Evolutionary conservation across 176 grass and related monocot species (phyloP).

Genomic region (Puccinellia tenuiflora): DNA sequence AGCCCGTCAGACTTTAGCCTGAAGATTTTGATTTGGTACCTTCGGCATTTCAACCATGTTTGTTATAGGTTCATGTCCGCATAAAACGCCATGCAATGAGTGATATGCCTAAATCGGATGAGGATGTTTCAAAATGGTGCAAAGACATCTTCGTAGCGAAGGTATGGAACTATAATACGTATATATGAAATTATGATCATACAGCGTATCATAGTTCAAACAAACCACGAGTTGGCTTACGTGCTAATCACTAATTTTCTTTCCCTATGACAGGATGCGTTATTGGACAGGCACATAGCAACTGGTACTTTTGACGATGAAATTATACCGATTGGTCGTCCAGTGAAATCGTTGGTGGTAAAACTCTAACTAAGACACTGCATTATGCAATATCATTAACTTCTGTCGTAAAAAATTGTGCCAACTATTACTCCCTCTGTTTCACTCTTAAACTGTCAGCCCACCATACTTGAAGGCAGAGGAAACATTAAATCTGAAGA

Average conservation of each 20-base stretch:
- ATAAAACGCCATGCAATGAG: constrained; percentile 75
- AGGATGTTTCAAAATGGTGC: constrained; percentile 17
- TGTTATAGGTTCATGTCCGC: constrained; percentile 81
- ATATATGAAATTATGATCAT: not conserved
- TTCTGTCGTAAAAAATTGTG: not conserved
- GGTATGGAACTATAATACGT: constrained; percentile 26
- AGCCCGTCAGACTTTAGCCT: not conserved
- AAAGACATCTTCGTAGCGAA: constrained; percentile 70
- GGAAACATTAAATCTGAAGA: not conserved
- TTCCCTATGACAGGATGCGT: constrained; percentile 48
- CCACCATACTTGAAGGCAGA: not conserved
- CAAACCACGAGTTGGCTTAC: not conserved
- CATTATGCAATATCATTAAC: not conserved
- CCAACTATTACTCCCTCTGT: not conserved
- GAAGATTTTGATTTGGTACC: not conserved
- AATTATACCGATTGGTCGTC: constrained; percentile 69
- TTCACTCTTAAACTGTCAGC: not conserved
- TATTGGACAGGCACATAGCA: constrained; percentile 81
- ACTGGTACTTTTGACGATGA: constrained; percentile 72
- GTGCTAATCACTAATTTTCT: not conserved
- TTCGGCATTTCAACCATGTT: not conserved
- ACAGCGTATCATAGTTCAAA: not conserved
- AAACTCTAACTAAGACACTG: not conserved
- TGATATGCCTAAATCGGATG: constrained; percentile 51
- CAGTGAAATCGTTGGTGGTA: constrained; percentile 91